phyloP scores from a whole-genome alignment of 2,329 filamentous ascomycete species.

The Cladobotryum protrusum region DNA sequence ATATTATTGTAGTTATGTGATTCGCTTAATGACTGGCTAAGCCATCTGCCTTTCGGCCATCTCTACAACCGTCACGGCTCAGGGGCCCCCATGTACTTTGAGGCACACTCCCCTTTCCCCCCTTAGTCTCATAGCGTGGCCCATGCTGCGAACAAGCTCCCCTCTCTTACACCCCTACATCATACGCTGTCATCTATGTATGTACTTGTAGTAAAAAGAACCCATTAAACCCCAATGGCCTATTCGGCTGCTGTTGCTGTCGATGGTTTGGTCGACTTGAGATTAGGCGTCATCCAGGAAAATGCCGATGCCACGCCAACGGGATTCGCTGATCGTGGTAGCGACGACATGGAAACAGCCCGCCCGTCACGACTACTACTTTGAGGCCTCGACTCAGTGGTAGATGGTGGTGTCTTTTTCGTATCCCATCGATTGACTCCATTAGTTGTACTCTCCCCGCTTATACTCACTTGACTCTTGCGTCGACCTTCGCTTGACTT shows the following conservation, averaged over 20 bases:
- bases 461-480: constrained; percentile 43
- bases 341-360: constrained; percentile 25
- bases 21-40: no score
- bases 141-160: no score
- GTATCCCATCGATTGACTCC: constrained; percentile 44
- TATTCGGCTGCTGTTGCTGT: constrained; percentile 24
- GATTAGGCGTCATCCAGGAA: constrained; percentile 70
- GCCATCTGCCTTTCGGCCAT: no score
- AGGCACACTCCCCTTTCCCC: no score
- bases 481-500: constrained; percentile 46
- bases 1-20: no score
- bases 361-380: constrained; percentile 33
- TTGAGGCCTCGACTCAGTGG: neutral
- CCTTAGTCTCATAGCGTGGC: no score
- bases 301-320: constrained; percentile 91
- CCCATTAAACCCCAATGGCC: neutral
- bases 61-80: no score
- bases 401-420: constrained; percentile 33
- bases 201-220: no score
- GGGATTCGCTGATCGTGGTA: constrained; percentile 66
- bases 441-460: constrained; percentile 21
- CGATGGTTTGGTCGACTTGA: constrained; percentile 30
- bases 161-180: no score
- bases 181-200: no score
- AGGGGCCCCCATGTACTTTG: no score